phyloP scores from a whole-genome alignment of 108 stramenopile species.

The Nannochloropsis granulata region DNA sequence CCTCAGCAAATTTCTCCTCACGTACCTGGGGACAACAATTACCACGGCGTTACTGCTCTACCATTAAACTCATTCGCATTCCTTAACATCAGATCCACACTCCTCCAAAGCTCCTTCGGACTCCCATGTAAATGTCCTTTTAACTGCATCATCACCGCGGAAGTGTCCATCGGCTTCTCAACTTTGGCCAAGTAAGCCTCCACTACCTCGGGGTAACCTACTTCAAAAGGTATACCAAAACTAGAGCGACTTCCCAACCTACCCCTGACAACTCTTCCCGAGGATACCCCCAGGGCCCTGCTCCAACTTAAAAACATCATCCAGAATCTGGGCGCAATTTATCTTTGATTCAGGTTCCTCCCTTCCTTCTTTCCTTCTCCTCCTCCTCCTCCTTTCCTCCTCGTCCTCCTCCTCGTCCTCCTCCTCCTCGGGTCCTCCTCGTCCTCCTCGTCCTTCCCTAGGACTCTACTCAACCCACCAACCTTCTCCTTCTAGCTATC shows the following conservation, averaged over 20 bases:
- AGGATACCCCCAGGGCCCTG: not conserved
- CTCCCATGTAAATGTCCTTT: not conserved
- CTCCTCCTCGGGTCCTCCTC: too few species aligned
- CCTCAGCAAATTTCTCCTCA: not conserved
- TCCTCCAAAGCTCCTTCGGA: not conserved
- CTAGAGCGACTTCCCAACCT: not conserved
- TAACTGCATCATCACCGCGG: not conserved
- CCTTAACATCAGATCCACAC: not conserved
- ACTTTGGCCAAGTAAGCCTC: not conserved
- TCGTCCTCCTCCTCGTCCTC: too few species aligned
- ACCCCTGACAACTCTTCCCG: not conserved
- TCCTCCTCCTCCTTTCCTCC: too few species aligned
- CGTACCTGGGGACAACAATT: not conserved
- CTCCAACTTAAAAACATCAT: not conserved
- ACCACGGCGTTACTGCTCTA: not conserved
- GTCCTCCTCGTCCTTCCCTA: not conserved
- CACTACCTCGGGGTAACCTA: not conserved
- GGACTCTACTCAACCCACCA: not conserved
- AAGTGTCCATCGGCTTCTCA: not conserved
- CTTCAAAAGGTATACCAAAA: not conserved
- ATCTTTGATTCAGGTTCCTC: not conserved
- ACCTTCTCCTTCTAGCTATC: not conserved
- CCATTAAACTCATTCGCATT: not conserved
- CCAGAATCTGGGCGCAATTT: not conserved
- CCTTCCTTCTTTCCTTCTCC: not conserved